These are phyloP conservation scores for Skeletonema costatum DNA, from an alignment of 108 stramenopile species.

Conservation along the genomic window DNA sequence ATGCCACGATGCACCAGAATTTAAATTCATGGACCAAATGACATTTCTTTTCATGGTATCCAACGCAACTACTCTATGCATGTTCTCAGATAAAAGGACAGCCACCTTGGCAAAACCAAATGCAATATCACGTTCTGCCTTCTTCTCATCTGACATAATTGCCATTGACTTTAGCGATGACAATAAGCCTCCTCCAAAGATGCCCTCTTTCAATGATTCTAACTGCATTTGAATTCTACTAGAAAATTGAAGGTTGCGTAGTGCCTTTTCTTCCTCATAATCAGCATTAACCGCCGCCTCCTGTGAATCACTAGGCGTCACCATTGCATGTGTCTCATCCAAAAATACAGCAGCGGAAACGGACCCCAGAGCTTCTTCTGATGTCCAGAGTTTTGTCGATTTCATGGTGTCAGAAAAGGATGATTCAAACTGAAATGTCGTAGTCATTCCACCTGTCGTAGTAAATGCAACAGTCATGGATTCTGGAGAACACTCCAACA, in stretches of 20 bases:
- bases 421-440: slow-evolving; percentile 29
- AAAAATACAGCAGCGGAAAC: slow-evolving; percentile 68
- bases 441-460: slow-evolving; percentile 57
- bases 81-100: slow-evolving; percentile 59
- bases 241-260: slow-evolving; percentile 55
- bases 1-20: slow-evolving; percentile 61
- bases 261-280: slow-evolving; percentile 53
- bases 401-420: slow-evolving; percentile 10
- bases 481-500: slow-evolving; percentile 46
- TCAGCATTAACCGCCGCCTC: slow-evolving; percentile 18
- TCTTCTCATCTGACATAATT: slow-evolving; percentile 34
- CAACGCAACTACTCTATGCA: slow-evolving; percentile 70
- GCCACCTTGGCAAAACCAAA: slow-evolving; percentile 89
- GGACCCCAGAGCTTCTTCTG: slow-evolving; percentile 74
- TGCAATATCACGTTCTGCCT: slow-evolving; percentile 50
- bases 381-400: slow-evolving; percentile 59
- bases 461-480: slow-evolving; percentile 52
- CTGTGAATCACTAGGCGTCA: slow-evolving; percentile 1
- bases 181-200: slow-evolving; percentile 37
- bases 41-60: slow-evolving; percentile 51
- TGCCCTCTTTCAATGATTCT: slow-evolving; percentile 32
- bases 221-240: slow-evolving; percentile 64
- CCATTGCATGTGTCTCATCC: slow-evolving; percentile 72
- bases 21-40: slow-evolving; percentile 65
- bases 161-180: slow-evolving; percentile 25